Evolutionary conservation across 2,329 filamentous ascomycete genomes (phyloP).

Genomic region (Nannizziopsis arthrosporioides): DNA sequence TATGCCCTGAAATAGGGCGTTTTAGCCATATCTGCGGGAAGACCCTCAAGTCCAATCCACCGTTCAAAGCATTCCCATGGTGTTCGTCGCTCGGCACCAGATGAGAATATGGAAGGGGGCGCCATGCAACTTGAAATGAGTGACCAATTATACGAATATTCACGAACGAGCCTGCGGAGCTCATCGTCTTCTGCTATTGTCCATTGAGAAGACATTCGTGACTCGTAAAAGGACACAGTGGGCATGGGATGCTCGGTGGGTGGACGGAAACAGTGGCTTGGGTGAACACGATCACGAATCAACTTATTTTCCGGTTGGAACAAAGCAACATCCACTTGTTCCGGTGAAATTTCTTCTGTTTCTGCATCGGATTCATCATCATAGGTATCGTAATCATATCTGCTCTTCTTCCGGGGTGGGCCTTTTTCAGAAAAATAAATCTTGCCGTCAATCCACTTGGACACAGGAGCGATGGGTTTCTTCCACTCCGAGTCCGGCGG

Average conservation of each 20-base stretch:
- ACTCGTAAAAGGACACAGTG: slow-evolving; percentile 79
- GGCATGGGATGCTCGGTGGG: slow-evolving; percentile 90
- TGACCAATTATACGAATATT: slow-evolving; percentile 97
- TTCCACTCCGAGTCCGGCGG: slow-evolving; percentile 63
- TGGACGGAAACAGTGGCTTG: slow-evolving; percentile 82
- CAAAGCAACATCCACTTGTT: slow-evolving; percentile 66
- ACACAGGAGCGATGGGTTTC: slow-evolving; percentile 67
- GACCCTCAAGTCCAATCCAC: slow-evolving; percentile 82
- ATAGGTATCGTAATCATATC: slow-evolving; percentile 64
- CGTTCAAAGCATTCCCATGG: slow-evolving; percentile 98
- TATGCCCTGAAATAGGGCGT: slow-evolving; percentile 85
- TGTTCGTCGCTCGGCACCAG: slow-evolving; percentile 76
- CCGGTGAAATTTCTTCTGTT: slow-evolving; percentile 44
- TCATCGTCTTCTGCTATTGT: slow-evolving; percentile 82
- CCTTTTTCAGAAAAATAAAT: slow-evolving; percentile 57
- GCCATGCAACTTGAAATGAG: slow-evolving; percentile 73
- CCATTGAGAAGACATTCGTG: slow-evolving; percentile 80
- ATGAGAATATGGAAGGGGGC: slow-evolving; percentile 63
- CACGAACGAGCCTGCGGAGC: slow-evolving; percentile 68
- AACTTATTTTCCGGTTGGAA: slow-evolving; percentile 83
- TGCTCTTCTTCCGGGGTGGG: slow-evolving; percentile 62
- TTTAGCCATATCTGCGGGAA: slow-evolving; percentile 87
- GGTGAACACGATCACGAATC: slow-evolving; percentile 79
- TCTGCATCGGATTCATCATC: slow-evolving; percentile 49
- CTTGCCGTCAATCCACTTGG: slow-evolving; percentile 73